Percentiles rank a stretch among this genome's conserved stretches.
phyloP scores from a whole-genome alignment of 1,284 basidiomycete genomes.

The Sphaerobolus stellatus region DNA sequence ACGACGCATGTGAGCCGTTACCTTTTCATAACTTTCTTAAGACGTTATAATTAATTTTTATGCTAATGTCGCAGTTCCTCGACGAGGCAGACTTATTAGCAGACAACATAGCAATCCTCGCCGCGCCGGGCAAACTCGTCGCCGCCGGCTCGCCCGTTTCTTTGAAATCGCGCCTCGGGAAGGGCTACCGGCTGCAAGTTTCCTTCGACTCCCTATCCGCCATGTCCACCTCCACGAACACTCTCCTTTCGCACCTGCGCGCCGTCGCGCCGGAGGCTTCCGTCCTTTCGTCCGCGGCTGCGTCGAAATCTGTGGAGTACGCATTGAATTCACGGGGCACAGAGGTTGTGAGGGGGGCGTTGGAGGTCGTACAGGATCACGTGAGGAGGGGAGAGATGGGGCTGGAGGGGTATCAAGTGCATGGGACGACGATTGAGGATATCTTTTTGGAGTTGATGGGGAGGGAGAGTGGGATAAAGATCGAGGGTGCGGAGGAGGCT shows the following conservation, averaged over 20 bases:
- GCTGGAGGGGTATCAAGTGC: constrained; percentile 61
- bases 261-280: constrained; percentile 48
- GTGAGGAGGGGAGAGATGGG: constrained; percentile 33
- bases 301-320: constrained; percentile 46
- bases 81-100: constrained; percentile 81
- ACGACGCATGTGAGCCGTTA: constrained; percentile 59
- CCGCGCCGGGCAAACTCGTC: constrained; percentile 72
- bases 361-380: constrained; percentile 53
- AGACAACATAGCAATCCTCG: constrained; percentile 73
- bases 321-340: constrained; percentile 59
- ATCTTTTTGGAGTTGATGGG: constrained; percentile 76
- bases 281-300: constrained; percentile 36
- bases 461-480: constrained; percentile 33
- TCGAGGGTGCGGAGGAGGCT: constrained; percentile 15
- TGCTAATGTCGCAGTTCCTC: constrained; percentile 57
- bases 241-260: constrained; percentile 35
- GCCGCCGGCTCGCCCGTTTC: constrained; percentile 71
- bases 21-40: constrained; percentile 8
- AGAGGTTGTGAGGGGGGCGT: constrained; percentile 50
- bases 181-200: constrained; percentile 67
- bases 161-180: constrained; percentile 69
- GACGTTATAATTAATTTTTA: constrained; percentile 8
- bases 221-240: constrained; percentile 35
- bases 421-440: constrained; percentile 75
- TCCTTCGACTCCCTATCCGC: too few relatives aligned